Evolutionary conservation across 1,284 basidiomycete genomes (phyloP), one percentile per base, ranked within the genome.

Genomic region (Ganoderma meredithae): DNA sequence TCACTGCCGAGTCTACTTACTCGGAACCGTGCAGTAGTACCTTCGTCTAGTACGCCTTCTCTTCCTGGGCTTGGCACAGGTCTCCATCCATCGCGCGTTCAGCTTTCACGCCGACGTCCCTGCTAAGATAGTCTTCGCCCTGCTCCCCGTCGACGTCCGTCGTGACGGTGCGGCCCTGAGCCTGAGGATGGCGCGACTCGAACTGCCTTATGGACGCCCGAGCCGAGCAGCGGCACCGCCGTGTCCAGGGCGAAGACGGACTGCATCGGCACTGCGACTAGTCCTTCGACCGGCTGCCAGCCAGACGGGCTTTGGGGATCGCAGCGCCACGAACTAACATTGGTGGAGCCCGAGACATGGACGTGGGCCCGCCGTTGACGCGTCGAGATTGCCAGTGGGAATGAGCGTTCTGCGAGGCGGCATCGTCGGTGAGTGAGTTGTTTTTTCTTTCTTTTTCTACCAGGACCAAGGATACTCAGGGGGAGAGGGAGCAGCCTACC

Each of bases 241-340:
- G 33, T 39, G 55, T 58, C 19, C 27, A 39, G 55, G 3, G 55
- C 55, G 33, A 58, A 39, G 33, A 39, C 55, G 31, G 33, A 56
- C 55, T 39, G 55, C 33, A 15, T 56, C 33, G 55, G 31, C 2
- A 6, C 31, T 9, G 7, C 55, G 19, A 3, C n/a, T n/a, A n/a
- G 1, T 31, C 55, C 33, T 56, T n/a, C n/a, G n/a, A n/a, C n/a
- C n/a, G n/a, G 8, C 27, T 15, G 33, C 31, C 22, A 19, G 3
- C 31, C 9, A 17, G 19, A 22, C 9, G 55, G 55, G 31, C 12
- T 8, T 22, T 58, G 55, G 8, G 55, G 19, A 13, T 39, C 19
- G 55, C 55, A 56, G 12, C 55, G 55, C 55, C 33, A 56, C 15
- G 55, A 19, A 10, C n/a, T n/a, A n/a, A n/a, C n/a, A n/a, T n/a